Percentiles rank a stretch among this genome's conserved stretches.
These are phyloP conservation scores for Coemansia sp. DNA, from an alignment of 192 early-diverging fungal species.

Conservation along the genomic window DNA sequence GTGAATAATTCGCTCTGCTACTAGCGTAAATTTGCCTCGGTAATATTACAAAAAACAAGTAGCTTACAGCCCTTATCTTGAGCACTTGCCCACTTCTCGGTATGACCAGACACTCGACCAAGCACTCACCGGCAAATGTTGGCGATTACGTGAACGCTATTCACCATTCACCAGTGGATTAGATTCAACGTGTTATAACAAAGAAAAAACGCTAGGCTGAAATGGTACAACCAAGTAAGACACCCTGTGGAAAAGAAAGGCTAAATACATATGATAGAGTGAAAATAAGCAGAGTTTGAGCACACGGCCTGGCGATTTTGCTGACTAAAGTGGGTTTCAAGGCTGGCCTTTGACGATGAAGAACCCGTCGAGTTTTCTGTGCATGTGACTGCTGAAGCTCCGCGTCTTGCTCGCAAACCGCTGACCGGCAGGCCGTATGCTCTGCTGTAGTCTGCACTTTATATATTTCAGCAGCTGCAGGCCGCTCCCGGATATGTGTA, in stretches of 20 bases:
- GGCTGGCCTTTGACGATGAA: slow-evolving; percentile 21
- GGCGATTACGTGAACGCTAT: neutral
- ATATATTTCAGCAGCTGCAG: slow-evolving; percentile 12
- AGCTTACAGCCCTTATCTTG: neutral
- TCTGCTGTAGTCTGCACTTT: slow-evolving; percentile 15
- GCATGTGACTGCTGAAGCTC: slow-evolving; percentile 16
- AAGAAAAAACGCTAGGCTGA: neutral
- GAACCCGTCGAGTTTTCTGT: slow-evolving; percentile 29
- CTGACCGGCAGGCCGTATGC: slow-evolving; percentile 12
- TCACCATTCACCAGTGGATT: neutral
- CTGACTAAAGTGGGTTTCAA: too few relatives aligned
- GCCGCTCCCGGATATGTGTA: slow-evolving; percentile 3
- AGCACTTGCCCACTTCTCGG: neutral
- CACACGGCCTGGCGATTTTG: too few relatives aligned
- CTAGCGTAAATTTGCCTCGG: slow-evolving; percentile 8
- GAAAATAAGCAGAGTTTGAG: neutral
- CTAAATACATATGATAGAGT: neutral
- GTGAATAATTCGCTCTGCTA: neutral
- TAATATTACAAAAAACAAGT: neutral
- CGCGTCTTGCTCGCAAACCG: slow-evolving; percentile 18
- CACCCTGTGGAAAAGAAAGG: neutral
- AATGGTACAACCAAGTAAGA: neutral
- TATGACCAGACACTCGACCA: neutral
- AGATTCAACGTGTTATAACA: slow-evolving; percentile 7
- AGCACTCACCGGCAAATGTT: neutral